Base-by-base conservation (phyloP, 306 rosid species). In the Cajanus cajan region DNA sequence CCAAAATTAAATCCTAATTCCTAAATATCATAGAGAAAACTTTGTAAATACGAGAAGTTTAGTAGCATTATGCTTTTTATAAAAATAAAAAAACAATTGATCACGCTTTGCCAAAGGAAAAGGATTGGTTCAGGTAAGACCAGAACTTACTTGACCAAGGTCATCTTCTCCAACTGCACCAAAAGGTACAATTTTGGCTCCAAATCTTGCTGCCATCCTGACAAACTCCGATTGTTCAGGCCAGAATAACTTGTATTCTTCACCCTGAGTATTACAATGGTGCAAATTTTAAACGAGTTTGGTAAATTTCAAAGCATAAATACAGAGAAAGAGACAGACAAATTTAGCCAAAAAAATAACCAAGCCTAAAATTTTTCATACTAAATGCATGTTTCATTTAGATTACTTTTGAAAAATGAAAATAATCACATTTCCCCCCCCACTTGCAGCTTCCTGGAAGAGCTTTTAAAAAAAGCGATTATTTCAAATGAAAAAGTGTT, bases 111-210 rank as follows among this genome's bases (percentile, higher is more conserved):
- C 63, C 58, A 61, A 57, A 48, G 71, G 55, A 74, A 50, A 57
- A 45, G 68, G 6, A 73, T 73, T 55, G 68, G 48, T n/a, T 22
- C 52, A 54, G 41, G 19, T 44, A 31, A 70, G 28, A 68, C 50
- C n/a, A 4, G 25, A 73, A 39, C 97, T 85, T 92, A 91, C 96
- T 71, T 95, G 63, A 41, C 88, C 90, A 67, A 95, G 7, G 80
- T 92, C 97, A 83, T 95, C 98, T 87, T 92, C 97, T 65, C 98
- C 98, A 80, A 95, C 95, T 57, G 57, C 82, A 66, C 95, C 98
- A 76, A 92, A 95, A 77, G 97, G 97, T 52, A 95, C 77, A 37
- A 95, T 95, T 89, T 84, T 95, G 82, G 98, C 94, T 84, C 98
- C 96, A 81, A 95, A 95, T 83, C 91, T 88, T 25, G 92, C 90